Conservation (phyloP, 352 stramenopile genomes). For the Pythium coloratum region DNA sequence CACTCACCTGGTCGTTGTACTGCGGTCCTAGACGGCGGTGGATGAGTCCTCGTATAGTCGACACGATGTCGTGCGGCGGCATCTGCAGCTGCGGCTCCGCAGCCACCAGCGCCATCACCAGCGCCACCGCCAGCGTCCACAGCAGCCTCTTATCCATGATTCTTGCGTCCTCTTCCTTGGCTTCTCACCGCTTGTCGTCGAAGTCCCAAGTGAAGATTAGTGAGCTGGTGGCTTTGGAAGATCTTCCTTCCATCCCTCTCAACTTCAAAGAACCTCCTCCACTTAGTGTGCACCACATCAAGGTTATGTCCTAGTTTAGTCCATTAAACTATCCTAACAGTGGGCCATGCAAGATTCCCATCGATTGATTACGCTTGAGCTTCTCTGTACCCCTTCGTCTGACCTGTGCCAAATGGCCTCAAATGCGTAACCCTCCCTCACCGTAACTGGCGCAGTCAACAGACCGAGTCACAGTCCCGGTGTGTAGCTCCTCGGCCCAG, state of each 20-base stretch:
- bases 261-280: constrained; percentile 20
- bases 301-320: not conserved
- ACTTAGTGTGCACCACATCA: constrained; percentile 26
- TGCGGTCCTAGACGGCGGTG: constrained; percentile 43
- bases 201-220: not conserved
- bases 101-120: constrained; percentile 17
- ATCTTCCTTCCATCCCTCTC: constrained; percentile 5
- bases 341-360: not conserved
- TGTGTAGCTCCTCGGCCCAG: not conserved
- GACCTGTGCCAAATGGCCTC: not conserved
- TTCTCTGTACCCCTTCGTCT: not conserved
- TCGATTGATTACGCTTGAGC: not conserved
- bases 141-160: not conserved
- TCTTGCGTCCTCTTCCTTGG: not conserved
- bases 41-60: constrained; percentile 56
- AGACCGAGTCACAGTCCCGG: not conserved
- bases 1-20: constrained; percentile 66
- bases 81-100: constrained; percentile 27
- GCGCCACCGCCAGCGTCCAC: constrained; percentile 12
- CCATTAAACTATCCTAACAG: not conserved
- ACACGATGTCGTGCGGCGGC: constrained; percentile 47
- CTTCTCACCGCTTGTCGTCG: not conserved
- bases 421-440: not conserved
- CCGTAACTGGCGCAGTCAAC: not conserved
- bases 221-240: constrained; percentile 12